Evolutionary conservation across 2,329 filamentous ascomycete species (phyloP).

Genomic region (Monilinia vaccinii-corymbosi): DNA sequence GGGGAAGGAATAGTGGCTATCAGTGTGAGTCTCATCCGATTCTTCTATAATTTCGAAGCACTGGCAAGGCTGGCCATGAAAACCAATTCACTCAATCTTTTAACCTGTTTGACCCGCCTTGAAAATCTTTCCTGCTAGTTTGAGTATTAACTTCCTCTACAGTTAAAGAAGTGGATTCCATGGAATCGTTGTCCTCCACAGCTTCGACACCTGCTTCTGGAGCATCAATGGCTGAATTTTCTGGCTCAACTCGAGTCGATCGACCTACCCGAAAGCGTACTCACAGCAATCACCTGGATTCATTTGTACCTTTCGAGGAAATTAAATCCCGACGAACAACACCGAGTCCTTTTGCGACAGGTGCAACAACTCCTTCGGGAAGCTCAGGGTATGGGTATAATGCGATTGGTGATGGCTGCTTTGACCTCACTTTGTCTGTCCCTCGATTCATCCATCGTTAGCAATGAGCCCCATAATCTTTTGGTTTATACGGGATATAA

Average conservation of each 20-base stretch:
- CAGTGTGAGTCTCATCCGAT: constrained; percentile 1
- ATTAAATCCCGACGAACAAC: constrained; percentile 28
- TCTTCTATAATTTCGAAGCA: neutral
- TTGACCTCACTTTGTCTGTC: constrained; percentile 22
- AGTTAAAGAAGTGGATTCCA: neutral
- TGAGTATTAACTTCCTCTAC: neutral
- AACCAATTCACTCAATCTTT: neutral
- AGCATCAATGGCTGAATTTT: constrained; percentile 12
- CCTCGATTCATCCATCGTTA: constrained; percentile 13
- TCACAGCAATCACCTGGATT: constrained; percentile 22
- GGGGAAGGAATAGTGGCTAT: neutral
- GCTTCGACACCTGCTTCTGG: constrained; percentile 21
- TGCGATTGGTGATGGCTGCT: constrained; percentile 17
- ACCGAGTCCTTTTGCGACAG: constrained; percentile 22
- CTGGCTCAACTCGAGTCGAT: constrained; percentile 14
- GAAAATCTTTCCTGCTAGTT: neutral
- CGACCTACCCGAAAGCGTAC: constrained; percentile 26
- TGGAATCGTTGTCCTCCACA: constrained; percentile 14
- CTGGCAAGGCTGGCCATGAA: neutral
- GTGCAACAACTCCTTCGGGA: constrained; percentile 19
- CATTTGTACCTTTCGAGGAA: constrained; percentile 14
- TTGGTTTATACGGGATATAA: neutral
- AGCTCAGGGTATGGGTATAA: constrained; percentile 26
- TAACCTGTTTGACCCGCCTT: neutral
- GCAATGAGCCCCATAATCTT: neutral